phyloP scores from a whole-genome alignment of 805 yeast genomes.

The Hanseniaspora nectarophila region DNA sequence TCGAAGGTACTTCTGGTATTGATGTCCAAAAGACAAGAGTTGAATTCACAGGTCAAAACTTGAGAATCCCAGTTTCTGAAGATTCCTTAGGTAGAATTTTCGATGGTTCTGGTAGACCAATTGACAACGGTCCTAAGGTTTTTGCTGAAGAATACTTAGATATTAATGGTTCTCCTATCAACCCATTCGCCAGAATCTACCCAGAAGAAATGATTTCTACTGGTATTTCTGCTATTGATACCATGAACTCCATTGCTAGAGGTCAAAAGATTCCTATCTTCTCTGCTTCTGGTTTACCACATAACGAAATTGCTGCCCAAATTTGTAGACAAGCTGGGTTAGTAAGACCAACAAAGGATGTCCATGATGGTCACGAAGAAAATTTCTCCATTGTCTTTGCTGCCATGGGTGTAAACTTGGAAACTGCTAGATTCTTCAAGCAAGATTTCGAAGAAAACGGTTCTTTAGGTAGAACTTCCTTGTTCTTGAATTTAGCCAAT shows the following conservation, averaged over 20 bases:
- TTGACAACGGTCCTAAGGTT: conserved; percentile 95
- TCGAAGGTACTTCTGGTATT: conserved; percentile 97
- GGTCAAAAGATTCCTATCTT: conserved; percentile 99
- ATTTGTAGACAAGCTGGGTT: conserved; percentile 99
- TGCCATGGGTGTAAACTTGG: conserved; percentile 99
- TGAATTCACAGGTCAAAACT: conserved; percentile 90
- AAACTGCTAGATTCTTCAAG: conserved; percentile 95
- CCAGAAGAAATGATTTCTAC: conserved; percentile 99
- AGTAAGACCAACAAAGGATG: conserved; percentile 98
- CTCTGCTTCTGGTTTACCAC: conserved; percentile 98
- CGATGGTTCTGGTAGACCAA: conserved; percentile 98
- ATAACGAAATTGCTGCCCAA: conserved; percentile 98
- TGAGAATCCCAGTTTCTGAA: conserved; percentile 90
- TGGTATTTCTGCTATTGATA: conserved; percentile 96
- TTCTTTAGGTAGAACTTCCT: conserved; percentile 90
- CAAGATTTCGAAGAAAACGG: conserved; percentile 99
- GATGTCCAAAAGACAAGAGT: conserved; percentile 96
- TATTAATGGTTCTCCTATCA: conserved; percentile 97
- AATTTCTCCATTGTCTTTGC: conserved; percentile 98
- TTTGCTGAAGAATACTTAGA: conserved; percentile 97
- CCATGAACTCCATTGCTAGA: conserved; percentile 99
- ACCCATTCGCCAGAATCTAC: conserved; percentile 94
- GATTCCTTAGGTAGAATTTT: conserved; percentile 96
- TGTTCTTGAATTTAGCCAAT: conserved; percentile 93
- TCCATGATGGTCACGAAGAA: conserved; percentile 98